phyloP scores from a whole-genome alignment of 495 filamentous ascomycete species.

The Hypoxylon rickii region DNA sequence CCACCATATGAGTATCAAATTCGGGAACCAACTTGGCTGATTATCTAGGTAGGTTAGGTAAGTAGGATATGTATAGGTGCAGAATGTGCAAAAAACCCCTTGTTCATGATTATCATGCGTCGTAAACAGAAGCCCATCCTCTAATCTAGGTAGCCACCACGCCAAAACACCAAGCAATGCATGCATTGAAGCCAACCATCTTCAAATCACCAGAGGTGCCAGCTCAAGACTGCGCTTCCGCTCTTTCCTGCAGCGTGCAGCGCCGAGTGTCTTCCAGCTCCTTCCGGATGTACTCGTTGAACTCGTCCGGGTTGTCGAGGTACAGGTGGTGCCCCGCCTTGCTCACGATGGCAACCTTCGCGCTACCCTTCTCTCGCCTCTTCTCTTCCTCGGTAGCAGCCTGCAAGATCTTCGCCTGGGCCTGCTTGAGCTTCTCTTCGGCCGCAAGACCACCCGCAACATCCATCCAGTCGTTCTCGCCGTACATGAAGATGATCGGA shows the following conservation, averaged over 20 bases:
- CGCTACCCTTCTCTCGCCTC: constrained; percentile 71
- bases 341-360: constrained; percentile 82
- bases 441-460: constrained; percentile 81
- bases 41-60: neutral
- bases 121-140: neutral
- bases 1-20: too few relatives aligned
- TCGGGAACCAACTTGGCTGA: too few relatives aligned
- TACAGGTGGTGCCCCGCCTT: constrained; percentile 93
- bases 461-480: constrained; percentile 99
- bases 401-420: constrained; percentile 59
- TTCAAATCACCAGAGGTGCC: neutral
- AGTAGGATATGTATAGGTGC: neutral
- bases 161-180: constrained; percentile 27
- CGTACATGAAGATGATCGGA: constrained; percentile 91
- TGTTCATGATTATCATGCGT: constrained; percentile 8
- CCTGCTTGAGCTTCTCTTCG: constrained; percentile 76
- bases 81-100: neutral
- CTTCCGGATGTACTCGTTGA: constrained; percentile 73
- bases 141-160: constrained; percentile 10
- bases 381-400: constrained; percentile 70
- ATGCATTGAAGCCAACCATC: constrained; percentile 5
- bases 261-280: constrained; percentile 75
- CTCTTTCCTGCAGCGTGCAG: constrained; percentile 19
- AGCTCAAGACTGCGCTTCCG: neutral
- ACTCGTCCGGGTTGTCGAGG: constrained; percentile 86